phyloP scores from a whole-genome alignment of 2,329 filamentous ascomycete genomes.

The Talaromyces amestolkiae region DNA sequence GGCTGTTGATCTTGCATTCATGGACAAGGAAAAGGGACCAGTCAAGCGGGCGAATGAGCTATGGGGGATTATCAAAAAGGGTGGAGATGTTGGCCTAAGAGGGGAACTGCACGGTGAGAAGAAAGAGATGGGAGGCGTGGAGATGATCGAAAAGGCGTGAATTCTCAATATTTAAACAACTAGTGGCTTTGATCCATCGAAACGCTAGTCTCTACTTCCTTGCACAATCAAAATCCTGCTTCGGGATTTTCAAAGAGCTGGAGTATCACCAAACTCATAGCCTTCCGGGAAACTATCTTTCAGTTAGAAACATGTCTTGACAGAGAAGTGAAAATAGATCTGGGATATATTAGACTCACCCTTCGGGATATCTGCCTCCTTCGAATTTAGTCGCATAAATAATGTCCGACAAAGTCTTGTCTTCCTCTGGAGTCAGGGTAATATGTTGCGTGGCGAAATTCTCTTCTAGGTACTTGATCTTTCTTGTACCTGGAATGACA shows the following conservation, averaged over 20 bases:
- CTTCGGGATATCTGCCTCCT: conserved; percentile 13
- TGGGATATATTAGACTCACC: neutral
- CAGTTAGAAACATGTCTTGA: neutral
- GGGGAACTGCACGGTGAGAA: conserved; percentile 1
- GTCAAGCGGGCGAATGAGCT: conserved; percentile 13
- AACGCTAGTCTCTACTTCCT: neutral
- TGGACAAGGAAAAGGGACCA: conserved; percentile 10
- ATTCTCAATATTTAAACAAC: neutral
- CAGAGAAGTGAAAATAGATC: neutral
- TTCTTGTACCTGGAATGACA: conserved; percentile 16
- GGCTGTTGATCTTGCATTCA: neutral
- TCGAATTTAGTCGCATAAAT: conserved; percentile 6
- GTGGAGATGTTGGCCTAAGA: conserved; percentile 9
- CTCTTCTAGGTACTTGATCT: conserved; percentile 18
- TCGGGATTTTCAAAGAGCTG: neutral
- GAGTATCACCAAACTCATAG: conserved; percentile 17
- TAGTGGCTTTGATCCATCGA: neutral
- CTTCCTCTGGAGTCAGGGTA: neutral
- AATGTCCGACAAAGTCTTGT: neutral
- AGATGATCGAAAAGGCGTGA: conserved; percentile 11
- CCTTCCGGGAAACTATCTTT: conserved; percentile 8
- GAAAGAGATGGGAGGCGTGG: neutral
- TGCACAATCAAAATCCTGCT: neutral
- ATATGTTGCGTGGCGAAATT: conserved; percentile 8
- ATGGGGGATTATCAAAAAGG: conserved; percentile 4